Conservation (phyloP, 164 flowering plant genomes). For the Platanus orientalis region DNA sequence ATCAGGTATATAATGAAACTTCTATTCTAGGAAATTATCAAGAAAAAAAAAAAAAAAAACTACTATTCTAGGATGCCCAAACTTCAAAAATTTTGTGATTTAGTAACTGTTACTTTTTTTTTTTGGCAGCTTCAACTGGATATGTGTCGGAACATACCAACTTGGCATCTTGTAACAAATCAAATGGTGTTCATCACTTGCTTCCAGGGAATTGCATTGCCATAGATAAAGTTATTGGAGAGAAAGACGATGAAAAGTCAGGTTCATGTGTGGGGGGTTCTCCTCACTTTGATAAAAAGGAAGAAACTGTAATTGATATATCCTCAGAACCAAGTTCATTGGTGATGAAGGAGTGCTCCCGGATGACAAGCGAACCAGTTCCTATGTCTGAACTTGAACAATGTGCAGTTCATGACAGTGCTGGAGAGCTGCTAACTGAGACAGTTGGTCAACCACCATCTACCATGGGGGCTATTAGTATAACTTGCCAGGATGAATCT, state of each 20-base stretch:
- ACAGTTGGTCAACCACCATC: slow-evolving; percentile 7
- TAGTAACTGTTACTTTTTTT: not conserved
- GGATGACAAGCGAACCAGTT: slow-evolving; percentile 3
- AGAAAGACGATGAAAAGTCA: slow-evolving; percentile 11
- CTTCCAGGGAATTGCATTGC: slow-evolving; percentile 8
- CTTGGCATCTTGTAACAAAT: slow-evolving; percentile 6
- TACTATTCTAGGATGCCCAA: not conserved
- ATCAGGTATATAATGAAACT: slow-evolving; percentile 22
- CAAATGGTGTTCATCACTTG: slow-evolving; percentile 12
- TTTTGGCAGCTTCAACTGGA: slow-evolving; percentile 15
- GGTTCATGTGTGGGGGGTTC: slow-evolving; percentile 6
- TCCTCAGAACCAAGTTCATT: slow-evolving; percentile 7
- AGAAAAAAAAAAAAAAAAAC: too few relatives aligned
- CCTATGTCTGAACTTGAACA: slow-evolving; percentile 9
- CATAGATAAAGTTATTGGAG: slow-evolving; percentile 9
- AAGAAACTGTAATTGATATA: slow-evolving; percentile 14
- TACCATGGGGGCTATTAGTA: slow-evolving; percentile 6
- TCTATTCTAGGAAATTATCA: not conserved
- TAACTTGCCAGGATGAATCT: slow-evolving; percentile 15
- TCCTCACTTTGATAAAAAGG: slow-evolving; percentile 8
- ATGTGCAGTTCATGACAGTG: slow-evolving; percentile 7
- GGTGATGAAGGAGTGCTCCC: slow-evolving; percentile 5
- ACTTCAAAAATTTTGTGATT: not conserved
- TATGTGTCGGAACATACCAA: slow-evolving; percentile 12
- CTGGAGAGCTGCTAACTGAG: slow-evolving; percentile 8